phyloP scores from a whole-genome alignment of 768 basidiomycete species.

The Postia placenta region DNA sequence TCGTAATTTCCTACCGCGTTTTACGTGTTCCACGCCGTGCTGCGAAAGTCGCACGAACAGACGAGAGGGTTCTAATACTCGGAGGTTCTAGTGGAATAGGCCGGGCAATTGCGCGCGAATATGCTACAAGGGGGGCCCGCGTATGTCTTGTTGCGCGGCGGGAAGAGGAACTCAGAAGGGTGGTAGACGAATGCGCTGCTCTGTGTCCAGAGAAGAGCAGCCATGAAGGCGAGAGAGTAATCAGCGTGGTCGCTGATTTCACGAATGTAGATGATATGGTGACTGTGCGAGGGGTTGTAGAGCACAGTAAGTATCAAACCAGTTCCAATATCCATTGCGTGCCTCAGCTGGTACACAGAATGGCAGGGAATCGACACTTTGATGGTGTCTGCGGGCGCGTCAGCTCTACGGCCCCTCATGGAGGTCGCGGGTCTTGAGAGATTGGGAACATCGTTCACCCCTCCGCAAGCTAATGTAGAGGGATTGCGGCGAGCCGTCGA shows the following conservation, averaged over 20 bases:
- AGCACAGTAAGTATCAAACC: slow-evolving; percentile 41
- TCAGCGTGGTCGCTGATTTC: slow-evolving; percentile 60
- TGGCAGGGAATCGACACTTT: slow-evolving; percentile 84
- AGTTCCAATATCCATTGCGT: background rate
- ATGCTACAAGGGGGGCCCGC: slow-evolving; percentile 68
- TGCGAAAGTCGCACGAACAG: slow-evolving; percentile 29
- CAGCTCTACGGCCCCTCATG: slow-evolving; percentile 72
- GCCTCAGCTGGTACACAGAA: slow-evolving; percentile 32
- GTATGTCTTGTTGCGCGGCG: slow-evolving; percentile 74
- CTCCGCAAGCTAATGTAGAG: slow-evolving; percentile 37
- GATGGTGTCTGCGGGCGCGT: slow-evolving; percentile 78
- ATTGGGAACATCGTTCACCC: slow-evolving; percentile 25
- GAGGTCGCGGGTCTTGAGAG: slow-evolving; percentile 55
- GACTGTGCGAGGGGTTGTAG: slow-evolving; percentile 43
- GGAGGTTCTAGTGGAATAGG: slow-evolving; percentile 88
- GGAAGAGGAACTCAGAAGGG: slow-evolving; percentile 45
- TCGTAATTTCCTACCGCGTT: slow-evolving; percentile 11
- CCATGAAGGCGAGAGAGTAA: slow-evolving; percentile 26
- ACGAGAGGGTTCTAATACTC: slow-evolving; percentile 74
- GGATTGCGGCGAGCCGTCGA: slow-evolving; percentile 57
- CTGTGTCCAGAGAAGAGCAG: slow-evolving; percentile 11
- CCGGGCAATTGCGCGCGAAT: slow-evolving; percentile 57
- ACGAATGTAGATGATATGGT: slow-evolving; percentile 63
- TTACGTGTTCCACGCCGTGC: slow-evolving; percentile 3
- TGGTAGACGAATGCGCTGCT: slow-evolving; percentile 51